Evolutionary conservation across 2,329 filamentous ascomycete genomes (phyloP), one percentile per base, ranked within the genome.

Genomic region (Colletotrichum zoysiae): DNA sequence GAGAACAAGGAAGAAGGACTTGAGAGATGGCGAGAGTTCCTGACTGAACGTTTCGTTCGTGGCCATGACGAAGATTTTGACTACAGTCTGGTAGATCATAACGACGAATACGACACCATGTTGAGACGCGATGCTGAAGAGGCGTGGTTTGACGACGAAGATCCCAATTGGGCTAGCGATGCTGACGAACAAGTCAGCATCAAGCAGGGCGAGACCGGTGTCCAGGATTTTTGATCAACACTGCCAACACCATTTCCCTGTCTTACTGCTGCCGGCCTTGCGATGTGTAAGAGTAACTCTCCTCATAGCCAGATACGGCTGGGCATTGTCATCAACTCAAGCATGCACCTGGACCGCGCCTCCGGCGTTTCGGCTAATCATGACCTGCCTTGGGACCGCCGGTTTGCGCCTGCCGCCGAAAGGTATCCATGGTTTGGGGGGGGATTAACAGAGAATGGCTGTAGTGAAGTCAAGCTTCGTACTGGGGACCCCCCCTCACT

Each of bases 1-100:
- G 51, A 84, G 76, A 90, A 80, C 42, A 91, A 89, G 77, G 90
- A 91, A 65, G 91, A 94, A 58, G 95, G 91, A 0, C 83, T 85
- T 62, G 84, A 86, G 73, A 86, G 90, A 71, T 97, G 95, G 95
- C 83, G 84, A 46, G 89, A 89, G 69, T 93, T 92, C 76, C 89
- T 97, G 83, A 87, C 89, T 44, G 84, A 91, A 76, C 87, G 94
- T 46, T 97, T 97, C 77, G 81, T 97, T 40, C 83, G 86, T 26
- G 95, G 95, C 0, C 86, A 87, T 7, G 95, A 97, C 77, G 85
- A 87, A 1, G 94, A 97, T 59, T 95, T 97, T 76, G 91, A 95
- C 73, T 97, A 97, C 78, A 80, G 77, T 1, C 76, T 74, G 3
- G 91, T 97, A 6, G 95, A 97, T 78, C 83, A 84, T 46, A 90